Evolutionary conservation across 495 filamentous ascomycete species (phyloP).

Genomic region (Aspergillus leporis): DNA sequence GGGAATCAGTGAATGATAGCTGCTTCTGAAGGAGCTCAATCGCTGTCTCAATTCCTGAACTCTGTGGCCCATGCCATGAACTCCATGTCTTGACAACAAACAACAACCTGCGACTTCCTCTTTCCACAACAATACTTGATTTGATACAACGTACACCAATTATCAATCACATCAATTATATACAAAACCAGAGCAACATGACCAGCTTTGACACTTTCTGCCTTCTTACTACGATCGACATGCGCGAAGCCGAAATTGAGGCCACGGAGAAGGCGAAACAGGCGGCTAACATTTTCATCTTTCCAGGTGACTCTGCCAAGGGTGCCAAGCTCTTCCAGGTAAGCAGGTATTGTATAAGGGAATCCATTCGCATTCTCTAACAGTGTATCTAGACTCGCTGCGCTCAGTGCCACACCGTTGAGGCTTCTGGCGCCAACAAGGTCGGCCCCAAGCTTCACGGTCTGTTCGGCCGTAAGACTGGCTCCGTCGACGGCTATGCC

Average conservation of each 20-base stretch:
- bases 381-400: slow-evolving; percentile 71
- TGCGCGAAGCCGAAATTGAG: slow-evolving; percentile 32
- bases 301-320: slow-evolving; percentile 88
- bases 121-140: not conserved
- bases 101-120: not conserved
- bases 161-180: not conserved
- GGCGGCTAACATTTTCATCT: slow-evolving; percentile 29
- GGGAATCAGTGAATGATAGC: slow-evolving; percentile 9
- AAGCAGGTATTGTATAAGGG: slow-evolving; percentile 8
- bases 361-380: slow-evolving; percentile 18
- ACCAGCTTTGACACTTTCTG: slow-evolving; percentile 34
- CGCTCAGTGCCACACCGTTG: slow-evolving; percentile 96
- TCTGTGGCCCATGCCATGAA: slow-evolving; percentile 1
- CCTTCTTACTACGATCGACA: slow-evolving; percentile 24
- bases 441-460: slow-evolving; percentile 96
- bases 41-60: not conserved
- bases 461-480: slow-evolving; percentile 95
- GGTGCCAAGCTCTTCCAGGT: slow-evolving; percentile 98
- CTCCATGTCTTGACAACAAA: not conserved
- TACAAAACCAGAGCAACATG: slow-evolving; percentile 22
- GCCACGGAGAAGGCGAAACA: slow-evolving; percentile 20
- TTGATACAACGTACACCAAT: not conserved
- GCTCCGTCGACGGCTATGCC: slow-evolving; percentile 84
- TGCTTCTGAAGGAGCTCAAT: not conserved
- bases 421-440: slow-evolving; percentile 88